A percentile compares a stretch with the other conserved stretches of the same genome.
phyloP scores from a whole-genome alignment of 2,329 filamentous ascomycete species.

The Neofusicoccum kwambonambiense region DNA sequence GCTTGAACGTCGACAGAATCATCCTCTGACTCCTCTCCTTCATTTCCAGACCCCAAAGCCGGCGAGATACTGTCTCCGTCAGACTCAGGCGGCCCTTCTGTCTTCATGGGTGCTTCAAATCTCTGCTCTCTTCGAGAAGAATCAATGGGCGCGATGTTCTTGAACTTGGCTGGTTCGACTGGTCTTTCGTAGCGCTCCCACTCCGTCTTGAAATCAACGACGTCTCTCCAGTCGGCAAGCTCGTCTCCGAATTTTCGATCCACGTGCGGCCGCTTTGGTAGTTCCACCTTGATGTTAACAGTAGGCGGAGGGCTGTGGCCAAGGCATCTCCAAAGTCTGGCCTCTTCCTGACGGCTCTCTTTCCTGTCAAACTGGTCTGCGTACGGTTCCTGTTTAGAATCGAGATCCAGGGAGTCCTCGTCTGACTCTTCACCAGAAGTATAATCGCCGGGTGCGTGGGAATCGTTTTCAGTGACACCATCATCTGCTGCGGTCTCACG shows the following conservation, averaged over 20 bases:
- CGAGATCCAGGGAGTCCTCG: not conserved
- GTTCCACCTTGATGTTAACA: conserved; percentile 21
- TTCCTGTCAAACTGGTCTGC: conserved; percentile 50
- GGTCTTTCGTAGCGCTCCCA: conserved; percentile 47
- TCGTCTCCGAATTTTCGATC: conserved; percentile 38
- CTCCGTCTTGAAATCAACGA: conserved; percentile 45
- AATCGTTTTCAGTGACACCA: not conserved
- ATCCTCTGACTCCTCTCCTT: not conserved
- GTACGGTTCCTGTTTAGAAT: conserved; percentile 27
- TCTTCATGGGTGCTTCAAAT: not conserved
- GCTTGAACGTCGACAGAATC: too few species aligned
- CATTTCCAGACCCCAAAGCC: not conserved
- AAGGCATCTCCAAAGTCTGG: conserved; percentile 45
- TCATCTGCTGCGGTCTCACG: not conserved
- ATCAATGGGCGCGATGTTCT: not conserved
- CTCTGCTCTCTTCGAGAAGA: not conserved
- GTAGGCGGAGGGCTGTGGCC: conserved; percentile 28
- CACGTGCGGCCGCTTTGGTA: conserved; percentile 25
- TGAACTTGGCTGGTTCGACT: conserved; percentile 9
- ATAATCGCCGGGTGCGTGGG: not conserved
- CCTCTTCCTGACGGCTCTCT: conserved; percentile 46
- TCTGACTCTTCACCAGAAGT: not conserved
- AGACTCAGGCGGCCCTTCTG: not conserved
- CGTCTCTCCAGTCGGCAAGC: conserved; percentile 49
- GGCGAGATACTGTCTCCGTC: not conserved